Base-by-base conservation (phyloP, 768 basidiomycete genomes). In the Coprinopsis marcescibilis region DNA sequence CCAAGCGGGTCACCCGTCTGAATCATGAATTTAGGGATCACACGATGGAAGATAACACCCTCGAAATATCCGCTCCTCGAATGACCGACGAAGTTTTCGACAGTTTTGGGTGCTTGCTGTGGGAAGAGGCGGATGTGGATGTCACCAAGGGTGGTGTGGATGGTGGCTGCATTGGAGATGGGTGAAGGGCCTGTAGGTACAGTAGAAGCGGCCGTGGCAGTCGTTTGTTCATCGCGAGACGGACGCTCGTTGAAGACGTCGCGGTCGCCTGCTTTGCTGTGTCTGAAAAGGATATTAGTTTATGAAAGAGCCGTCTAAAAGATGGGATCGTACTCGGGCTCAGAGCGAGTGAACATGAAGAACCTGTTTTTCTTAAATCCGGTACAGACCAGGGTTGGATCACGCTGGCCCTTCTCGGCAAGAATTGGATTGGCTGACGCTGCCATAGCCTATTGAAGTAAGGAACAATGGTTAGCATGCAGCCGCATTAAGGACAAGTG, bases 191-290 rank as follows among this genome's bases (percentile, higher is more conserved):
- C 78, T 46, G 69, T 68, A 51, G 72, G 64, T 11, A 74, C 58
- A 1, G 65, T 62, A 13, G 75, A 65, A 3, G 78, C 72, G 1
- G 85, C 71, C 6, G 83, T 64, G 2, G 92, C 92, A 39, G 94
- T 80, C 24, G 80, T 85, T 62, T 92, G 93, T 59, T 99, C 96
- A 61, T 98, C 96, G 42, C 93, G 79, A 1, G 95, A 98, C 2
- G 96, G 96, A 37, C 87, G 78, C 66, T 99, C 96, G 64, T 99
- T 99, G 78, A 97, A 98, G 45, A 99, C 84, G 55, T 99, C 96
- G 48, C 96, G 84, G 53, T 98, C 95, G 24, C 81, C 81, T 1
- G 80, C 78, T 65, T 89, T 94, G 60, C 75, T 82, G 54, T 94
- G 90, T 62, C 35, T 36, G 20, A 26, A 49, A 20, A 32, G 19